phyloP scores from a whole-genome alignment of 2,329 filamentous ascomycete genomes.

The Microcera coccophila region DNA sequence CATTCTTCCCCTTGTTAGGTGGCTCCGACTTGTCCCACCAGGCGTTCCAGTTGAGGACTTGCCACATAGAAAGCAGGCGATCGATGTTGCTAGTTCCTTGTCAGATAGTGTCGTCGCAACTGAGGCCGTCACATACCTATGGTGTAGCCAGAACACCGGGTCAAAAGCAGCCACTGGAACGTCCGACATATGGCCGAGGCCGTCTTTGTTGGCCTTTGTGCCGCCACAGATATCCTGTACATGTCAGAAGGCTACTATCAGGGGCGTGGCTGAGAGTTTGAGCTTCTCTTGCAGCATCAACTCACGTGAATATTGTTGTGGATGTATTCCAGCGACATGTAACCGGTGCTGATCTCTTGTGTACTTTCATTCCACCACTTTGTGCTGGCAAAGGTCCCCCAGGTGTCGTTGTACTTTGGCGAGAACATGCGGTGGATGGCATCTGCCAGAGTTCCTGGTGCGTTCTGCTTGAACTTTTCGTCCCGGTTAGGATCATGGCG shows the following conservation, averaged over 20 bases:
- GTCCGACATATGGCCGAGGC: conserved; percentile 51
- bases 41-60: conserved; percentile 8
- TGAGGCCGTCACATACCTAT: conserved; percentile 32
- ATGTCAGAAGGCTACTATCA: not conserved
- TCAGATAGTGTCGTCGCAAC: not conserved
- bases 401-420: conserved; percentile 22
- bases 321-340: conserved; percentile 34
- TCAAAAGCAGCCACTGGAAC: conserved; percentile 59
- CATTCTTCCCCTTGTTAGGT: not conserved
- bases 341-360: conserved; percentile 5
- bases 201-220: conserved; percentile 28
- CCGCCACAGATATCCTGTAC: conserved; percentile 4
- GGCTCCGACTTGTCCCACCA: conserved; percentile 10
- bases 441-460: conserved; percentile 20
- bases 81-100: conserved; percentile 7
- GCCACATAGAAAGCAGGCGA: conserved; percentile 13
- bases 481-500: not conserved
- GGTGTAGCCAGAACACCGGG: conserved; percentile 61
- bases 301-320: conserved; percentile 38
- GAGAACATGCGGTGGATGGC: conserved; percentile 24
- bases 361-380: conserved; percentile 3
- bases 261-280: not conserved
- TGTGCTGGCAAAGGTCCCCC: conserved; percentile 11
- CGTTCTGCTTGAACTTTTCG: conserved; percentile 13
- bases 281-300: not conserved